Percentiles rank a stretch among this genome's conserved stretches.
These are phyloP conservation scores for Dillenia turbinata DNA, from an alignment of 164 flowering plant species.

Conservation along the genomic window DNA sequence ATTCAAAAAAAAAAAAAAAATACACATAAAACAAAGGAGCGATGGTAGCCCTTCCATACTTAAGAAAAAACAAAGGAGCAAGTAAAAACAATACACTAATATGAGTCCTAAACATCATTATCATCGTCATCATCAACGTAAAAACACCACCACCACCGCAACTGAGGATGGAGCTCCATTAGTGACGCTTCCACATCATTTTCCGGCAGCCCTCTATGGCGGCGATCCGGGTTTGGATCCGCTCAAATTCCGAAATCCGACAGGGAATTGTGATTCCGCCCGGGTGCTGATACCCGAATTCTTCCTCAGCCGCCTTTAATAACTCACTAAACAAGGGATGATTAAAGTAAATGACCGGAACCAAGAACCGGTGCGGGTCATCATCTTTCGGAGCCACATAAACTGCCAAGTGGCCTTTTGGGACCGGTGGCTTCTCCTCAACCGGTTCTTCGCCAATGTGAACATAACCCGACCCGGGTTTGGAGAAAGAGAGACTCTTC, in stretches of 20 bases:
- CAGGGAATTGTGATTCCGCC: conserved; percentile 88
- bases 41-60: too few species aligned
- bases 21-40: not conserved
- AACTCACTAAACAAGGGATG: conserved; percentile 80
- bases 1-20: not conserved
- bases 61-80: too few species aligned
- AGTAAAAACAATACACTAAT: not conserved
- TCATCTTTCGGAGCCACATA: conserved; percentile 73
- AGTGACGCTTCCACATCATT: conserved; percentile 23
- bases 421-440: conserved; percentile 29
- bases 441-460: conserved; percentile 28
- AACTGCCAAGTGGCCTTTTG: conserved; percentile 84
- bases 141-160: not conserved
- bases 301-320: conserved; percentile 66
- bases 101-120: not conserved
- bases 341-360: conserved; percentile 82
- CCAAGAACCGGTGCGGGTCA: conserved; percentile 54
- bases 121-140: conserved; percentile 12
- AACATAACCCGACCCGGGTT: conserved; percentile 21
- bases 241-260: conserved; percentile 62
- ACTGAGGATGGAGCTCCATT: not conserved
- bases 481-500: conserved; percentile 21
- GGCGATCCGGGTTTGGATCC: conserved; percentile 57
- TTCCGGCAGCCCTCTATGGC: conserved; percentile 35
- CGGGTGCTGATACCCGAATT: conserved; percentile 62